These are phyloP conservation scores for Caryopteris hybrid DNA, from an alignment of 305 asterid genomes.

Conservation along the genomic window DNA sequence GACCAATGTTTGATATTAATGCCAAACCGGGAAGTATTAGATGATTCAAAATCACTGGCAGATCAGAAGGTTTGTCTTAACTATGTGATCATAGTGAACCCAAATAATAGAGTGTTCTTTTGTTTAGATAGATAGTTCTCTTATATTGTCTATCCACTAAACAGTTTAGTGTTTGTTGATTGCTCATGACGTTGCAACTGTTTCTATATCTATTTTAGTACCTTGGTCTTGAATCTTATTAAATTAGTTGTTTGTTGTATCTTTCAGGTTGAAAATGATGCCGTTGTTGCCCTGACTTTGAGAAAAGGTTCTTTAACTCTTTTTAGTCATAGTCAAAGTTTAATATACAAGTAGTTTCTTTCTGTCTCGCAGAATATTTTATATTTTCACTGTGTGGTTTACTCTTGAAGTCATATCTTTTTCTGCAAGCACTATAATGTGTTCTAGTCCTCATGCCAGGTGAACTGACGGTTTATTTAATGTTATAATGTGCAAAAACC, in stretches of 20 bases:
- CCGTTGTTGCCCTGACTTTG: conserved; percentile 76
- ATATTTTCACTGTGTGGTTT: not conserved
- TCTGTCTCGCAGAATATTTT: not conserved
- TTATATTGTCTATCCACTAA: not conserved
- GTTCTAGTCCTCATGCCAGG: not conserved
- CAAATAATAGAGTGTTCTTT: not conserved
- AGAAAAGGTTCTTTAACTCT: conserved; percentile 68
- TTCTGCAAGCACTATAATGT: not conserved
- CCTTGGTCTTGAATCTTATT: conserved; percentile 5
- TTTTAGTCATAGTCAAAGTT: not conserved
- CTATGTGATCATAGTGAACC: not conserved
- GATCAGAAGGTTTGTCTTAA: conserved; percentile 66
- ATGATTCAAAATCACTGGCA: conserved; percentile 78
- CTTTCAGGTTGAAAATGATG: conserved; percentile 84
- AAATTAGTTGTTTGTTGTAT: not conserved
- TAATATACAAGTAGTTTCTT: not conserved
- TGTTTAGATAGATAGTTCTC: conserved; percentile 3
- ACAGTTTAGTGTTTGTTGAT: not conserved
- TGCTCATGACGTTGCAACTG: not conserved
- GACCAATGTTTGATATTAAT: conserved; percentile 68
- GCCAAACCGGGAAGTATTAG: conserved; percentile 54
- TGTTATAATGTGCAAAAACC: not conserved
- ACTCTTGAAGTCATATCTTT: not conserved
- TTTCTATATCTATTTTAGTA: not conserved
- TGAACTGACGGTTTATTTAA: not conserved